Evolutionary conservation across 1,139 yeast genomes (phyloP).

Genomic region (Sugiyamaella pinicola): DNA sequence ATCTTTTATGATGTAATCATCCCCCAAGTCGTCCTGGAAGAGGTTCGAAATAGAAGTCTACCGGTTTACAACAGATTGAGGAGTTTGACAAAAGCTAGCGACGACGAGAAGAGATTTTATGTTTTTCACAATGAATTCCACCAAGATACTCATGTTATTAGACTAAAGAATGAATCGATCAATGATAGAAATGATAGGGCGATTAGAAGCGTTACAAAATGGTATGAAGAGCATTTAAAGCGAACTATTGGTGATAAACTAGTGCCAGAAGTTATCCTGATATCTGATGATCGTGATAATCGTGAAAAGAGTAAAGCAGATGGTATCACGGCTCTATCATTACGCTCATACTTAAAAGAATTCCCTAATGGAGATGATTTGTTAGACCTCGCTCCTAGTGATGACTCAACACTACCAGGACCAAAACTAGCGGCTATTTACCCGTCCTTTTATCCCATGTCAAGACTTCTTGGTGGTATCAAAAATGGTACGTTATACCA

Average conservation of each 20-base stretch:
- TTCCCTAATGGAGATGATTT: conserved; percentile 77
- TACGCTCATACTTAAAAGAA: conserved; percentile 67
- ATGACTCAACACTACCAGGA: conserved; percentile 40
- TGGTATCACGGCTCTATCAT: conserved; percentile 57
- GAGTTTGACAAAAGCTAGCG: conserved; percentile 60
- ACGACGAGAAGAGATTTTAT: conserved; percentile 80
- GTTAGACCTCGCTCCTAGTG: conserved; percentile 75
- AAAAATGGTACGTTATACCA: conserved; percentile 85
- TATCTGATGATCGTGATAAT: conserved; percentile 79
- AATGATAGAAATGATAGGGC: conserved; percentile 94
- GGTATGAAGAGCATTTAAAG: conserved; percentile 70
- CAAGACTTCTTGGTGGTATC: conserved; percentile 88
- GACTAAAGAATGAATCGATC: conserved; percentile 69
- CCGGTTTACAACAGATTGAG: conserved; percentile 88
- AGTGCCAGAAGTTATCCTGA: conserved; percentile 55
- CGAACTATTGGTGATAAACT: conserved; percentile 25
- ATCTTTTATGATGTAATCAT: conserved; percentile 87
- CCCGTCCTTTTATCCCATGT: conserved; percentile 75
- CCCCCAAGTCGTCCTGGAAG: conserved; percentile 94
- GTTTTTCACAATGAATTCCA: conserved; percentile 94
- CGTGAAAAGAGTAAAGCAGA: conserved; percentile 58
- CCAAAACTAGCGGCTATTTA: conserved; percentile 56
- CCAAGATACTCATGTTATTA: conserved; percentile 64
- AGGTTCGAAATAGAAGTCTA: conserved; percentile 81
- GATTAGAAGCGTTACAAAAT: conserved; percentile 70